Percentiles rank a stretch among this genome's conserved stretches.
Conservation (phyloP, 495 filamentous ascomycete species). For the Xylaria curta region DNA sequence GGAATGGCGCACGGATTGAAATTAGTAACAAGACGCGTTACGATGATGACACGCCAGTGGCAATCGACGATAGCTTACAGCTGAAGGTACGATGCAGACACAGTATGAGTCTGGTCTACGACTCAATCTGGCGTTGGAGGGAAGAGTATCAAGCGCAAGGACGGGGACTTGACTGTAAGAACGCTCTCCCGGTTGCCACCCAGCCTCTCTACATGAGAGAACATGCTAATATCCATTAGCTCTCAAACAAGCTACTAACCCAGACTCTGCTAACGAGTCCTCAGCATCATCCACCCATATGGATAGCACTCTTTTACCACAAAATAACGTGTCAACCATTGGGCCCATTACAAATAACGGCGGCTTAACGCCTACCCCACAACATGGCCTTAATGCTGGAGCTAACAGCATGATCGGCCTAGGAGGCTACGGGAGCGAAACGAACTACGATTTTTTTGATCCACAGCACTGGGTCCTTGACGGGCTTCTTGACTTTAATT, state of each 20-base stretch:
- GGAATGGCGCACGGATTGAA: conserved; percentile 73
- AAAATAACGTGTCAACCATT: conserved; percentile 38
- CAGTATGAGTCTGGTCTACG: conserved; percentile 92
- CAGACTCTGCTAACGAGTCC: conserved; percentile 76
- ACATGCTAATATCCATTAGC: conserved; percentile 58
- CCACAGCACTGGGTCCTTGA: conserved; percentile 91
- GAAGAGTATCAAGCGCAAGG: conserved; percentile 83
- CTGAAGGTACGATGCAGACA: conserved; percentile 87
- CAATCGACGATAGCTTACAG: conserved; percentile 75
- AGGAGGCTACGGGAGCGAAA: conserved; percentile 64
- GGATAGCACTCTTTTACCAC: conserved; percentile 58
- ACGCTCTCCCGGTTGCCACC: conserved; percentile 23
- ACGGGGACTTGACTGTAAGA: conserved; percentile 76
- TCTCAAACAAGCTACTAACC: conserved; percentile 86
- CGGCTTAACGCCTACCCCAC: conserved; percentile 53
- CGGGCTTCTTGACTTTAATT: conserved; percentile 80
- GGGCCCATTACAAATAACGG: conserved; percentile 49
- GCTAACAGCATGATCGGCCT: conserved; percentile 48
- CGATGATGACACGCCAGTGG: conserved; percentile 46
- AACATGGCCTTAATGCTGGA: conserved; percentile 48
- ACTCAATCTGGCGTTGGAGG: conserved; percentile 93
- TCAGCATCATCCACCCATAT: conserved; percentile 69
- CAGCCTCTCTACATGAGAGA: conserved; percentile 29
- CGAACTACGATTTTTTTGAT: conserved; percentile 84
- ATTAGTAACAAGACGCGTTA: conserved; percentile 46